Evolutionary conservation across 345 rosid species (phyloP), one percentile per base, ranked within the genome.

Genomic region (Salix suchowensis): DNA sequence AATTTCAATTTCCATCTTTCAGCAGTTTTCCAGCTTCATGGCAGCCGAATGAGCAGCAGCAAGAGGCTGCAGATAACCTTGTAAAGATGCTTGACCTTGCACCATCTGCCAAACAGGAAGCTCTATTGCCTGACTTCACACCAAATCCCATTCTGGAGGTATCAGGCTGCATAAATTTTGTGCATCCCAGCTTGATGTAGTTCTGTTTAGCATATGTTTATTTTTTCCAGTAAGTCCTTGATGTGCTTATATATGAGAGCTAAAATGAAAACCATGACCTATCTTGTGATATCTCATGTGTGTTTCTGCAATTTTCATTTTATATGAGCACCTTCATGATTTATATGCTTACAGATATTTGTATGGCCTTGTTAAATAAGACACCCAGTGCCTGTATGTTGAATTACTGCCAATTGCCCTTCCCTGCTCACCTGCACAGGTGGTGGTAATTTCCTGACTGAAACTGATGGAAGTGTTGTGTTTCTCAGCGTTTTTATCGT

Each of bases 131-230:
- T 68, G 95, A 92, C 23, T 88, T 92, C 70, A 92, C 93, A 21
- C 98, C 97, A 48, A 96, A 96, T 84, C 98, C 95, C 62, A 85
- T 92, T 80, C 84, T 96, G 75, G 91, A 92, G 92, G 98, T 93
- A 87, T 42, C 54, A 19, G 28, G 7, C 14, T 64, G 74, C 62
- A 12, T 26, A 54, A 62, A 7, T 21, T 77, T 14, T 72, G 10
- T 69, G 12, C 32, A 15, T 15, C 52, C 48, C 28, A 42, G 23
- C 69, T 60, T 18, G 72, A 62, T 36, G 19, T 72, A 36, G 7
- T 44, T 48, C 21, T 62, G 30, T 23, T 19, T 6, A 24, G 55
- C 7, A 12, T 13, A 46, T 9, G 9, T 44, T 30, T 15, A 39
- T 13, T 26, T 40, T 73, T 34, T 61, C 15, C 2, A 50, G 55